These are phyloP conservation scores for Elsinoe fawcettii DNA, from an alignment of 2,329 filamentous ascomycete genomes.

Conservation along the genomic window DNA sequence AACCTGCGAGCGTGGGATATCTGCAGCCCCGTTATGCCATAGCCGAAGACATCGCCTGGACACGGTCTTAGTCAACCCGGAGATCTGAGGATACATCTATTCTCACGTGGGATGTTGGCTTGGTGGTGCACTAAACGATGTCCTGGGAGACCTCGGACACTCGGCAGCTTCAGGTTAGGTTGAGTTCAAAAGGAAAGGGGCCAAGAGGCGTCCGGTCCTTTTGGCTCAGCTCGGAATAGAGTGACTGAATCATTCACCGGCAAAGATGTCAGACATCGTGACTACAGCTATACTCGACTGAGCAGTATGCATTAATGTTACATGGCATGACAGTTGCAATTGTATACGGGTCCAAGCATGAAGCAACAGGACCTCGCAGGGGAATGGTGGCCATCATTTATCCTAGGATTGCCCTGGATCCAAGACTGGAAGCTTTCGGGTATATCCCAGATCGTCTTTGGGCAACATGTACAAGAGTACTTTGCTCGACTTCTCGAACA, in stretches of 20 bases:
- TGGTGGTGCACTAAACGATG: background rate
- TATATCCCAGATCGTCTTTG: slow-evolving; percentile 9
- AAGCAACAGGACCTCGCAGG: too few relatives aligned
- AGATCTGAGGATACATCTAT: background rate
- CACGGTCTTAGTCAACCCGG: background rate
- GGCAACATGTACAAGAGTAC: slow-evolving; percentile 3
- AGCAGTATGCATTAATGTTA: background rate
- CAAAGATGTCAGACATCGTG: background rate
- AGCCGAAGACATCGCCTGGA: slow-evolving; percentile 1
- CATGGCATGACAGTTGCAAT: background rate
- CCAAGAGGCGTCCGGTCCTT: background rate
- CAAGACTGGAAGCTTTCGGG: slow-evolving; percentile 7
- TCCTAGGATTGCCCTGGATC: background rate
- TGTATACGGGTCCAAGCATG: background rate
- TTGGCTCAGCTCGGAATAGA: background rate
- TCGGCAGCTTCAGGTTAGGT: background rate
- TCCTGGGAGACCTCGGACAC: background rate
- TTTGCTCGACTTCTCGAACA: background rate
- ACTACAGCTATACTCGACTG: background rate
- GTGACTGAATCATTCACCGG: background rate
- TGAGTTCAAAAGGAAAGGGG: background rate
- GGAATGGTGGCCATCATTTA: background rate
- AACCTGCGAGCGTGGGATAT: background rate
- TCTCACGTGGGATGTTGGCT: slow-evolving; percentile 5
- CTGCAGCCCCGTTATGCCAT: background rate